These are phyloP conservation scores for Aspergillus sclerotiicarbonarius DNA, from an alignment of 495 filamentous ascomycete species.

Conservation along the genomic window DNA sequence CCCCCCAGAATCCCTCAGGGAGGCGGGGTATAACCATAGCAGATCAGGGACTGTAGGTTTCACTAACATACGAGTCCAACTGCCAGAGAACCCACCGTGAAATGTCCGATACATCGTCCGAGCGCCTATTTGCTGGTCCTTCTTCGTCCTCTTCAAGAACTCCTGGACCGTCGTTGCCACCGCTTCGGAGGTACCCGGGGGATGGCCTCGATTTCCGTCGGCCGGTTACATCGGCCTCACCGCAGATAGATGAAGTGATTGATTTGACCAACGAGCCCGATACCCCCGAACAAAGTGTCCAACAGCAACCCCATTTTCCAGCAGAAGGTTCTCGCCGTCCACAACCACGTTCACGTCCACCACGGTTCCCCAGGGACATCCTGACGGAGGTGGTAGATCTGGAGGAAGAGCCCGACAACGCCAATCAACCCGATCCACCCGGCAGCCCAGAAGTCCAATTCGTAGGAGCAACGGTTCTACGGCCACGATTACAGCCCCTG, in stretches of 20 bases:
- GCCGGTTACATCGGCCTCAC: constrained; percentile 34
- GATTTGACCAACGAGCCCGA: constrained; percentile 55
- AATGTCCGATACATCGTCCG: constrained; percentile 32
- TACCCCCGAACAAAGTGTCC: constrained; percentile 24
- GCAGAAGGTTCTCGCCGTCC: constrained; percentile 10
- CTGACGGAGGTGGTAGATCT: constrained; percentile 38
- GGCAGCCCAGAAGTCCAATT: constrained; percentile 43
- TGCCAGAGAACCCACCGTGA: constrained; percentile 38
- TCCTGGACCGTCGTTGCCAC: constrained; percentile 24
- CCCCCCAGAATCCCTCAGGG: constrained; percentile 22
- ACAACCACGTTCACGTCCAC: constrained; percentile 23
- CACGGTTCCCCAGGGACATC: constrained; percentile 35
- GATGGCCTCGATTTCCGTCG: constrained; percentile 52
- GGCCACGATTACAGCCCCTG: constrained; percentile 9
- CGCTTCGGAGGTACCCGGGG: constrained; percentile 33
- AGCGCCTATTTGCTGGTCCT: constrained; percentile 14
- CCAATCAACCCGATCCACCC: constrained; percentile 20
- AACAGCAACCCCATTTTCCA: constrained; percentile 3
- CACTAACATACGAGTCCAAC: constrained; percentile 1
- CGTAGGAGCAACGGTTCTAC: constrained; percentile 27
- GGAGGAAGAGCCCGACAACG: constrained; percentile 21
- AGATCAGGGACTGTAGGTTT: neutral
- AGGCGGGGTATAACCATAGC: neutral
- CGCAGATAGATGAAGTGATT: constrained; percentile 43
- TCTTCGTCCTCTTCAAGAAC: constrained; percentile 25